Conservation (phyloP, 73 alveolate species). For the Tetrahymena malaccensis region DNA sequence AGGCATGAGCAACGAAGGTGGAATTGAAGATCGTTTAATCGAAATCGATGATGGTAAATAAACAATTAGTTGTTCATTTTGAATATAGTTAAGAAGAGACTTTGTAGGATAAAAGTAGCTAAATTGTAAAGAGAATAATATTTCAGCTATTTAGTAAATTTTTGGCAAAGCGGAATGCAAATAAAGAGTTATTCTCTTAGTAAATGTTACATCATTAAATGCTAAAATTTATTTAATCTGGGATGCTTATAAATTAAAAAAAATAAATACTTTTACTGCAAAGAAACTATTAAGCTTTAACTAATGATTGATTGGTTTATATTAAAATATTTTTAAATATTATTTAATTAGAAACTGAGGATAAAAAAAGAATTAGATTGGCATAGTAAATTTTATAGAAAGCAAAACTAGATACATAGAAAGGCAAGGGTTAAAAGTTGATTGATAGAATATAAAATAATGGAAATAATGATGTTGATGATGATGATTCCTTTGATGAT, state of each 20-base stretch:
- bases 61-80: background rate
- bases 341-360: constrained; percentile 17
- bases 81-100: no score
- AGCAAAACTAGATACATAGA: constrained; percentile 14
- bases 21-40: background rate
- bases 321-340: no score
- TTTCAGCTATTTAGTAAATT: background rate
- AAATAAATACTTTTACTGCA: no score
- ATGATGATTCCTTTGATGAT: background rate
- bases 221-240: no score
- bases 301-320: background rate
- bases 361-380: constrained; percentile 32
- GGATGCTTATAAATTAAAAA: no score
- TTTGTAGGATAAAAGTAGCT: background rate
- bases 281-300: no score
- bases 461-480: constrained; percentile 18
- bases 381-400: constrained; percentile 22
- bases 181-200: background rate
- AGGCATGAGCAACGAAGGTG: background rate
- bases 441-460: background rate
- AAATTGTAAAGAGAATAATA: no score
- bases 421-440: background rate
- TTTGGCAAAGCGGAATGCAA: background rate
- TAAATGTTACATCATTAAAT: background rate
- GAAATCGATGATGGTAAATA: background rate